phyloP scores from a whole-genome alignment of 345 rosid species.

The Limnanthes douglasii region DNA sequence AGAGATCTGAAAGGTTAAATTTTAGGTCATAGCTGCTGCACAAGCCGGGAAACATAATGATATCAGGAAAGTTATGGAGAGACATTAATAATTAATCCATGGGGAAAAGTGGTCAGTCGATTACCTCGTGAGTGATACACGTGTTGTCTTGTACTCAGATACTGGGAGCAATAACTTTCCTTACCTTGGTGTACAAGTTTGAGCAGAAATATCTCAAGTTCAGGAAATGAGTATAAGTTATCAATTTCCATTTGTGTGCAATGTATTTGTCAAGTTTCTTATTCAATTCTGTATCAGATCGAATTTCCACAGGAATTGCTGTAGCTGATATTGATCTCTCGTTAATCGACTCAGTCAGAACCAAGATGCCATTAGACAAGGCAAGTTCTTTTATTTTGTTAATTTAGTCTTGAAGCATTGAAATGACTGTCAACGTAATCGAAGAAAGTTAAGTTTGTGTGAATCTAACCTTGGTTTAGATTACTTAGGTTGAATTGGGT shows the following conservation, averaged over 20 bases:
- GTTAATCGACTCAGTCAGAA: constrained; percentile 65
- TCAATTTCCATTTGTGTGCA: neutral
- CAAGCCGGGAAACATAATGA: constrained; percentile 85
- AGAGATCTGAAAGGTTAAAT: no score
- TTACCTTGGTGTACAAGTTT: neutral
- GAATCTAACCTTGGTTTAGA: no score
- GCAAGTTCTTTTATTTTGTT: no score
- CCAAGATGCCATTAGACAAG: constrained; percentile 72
- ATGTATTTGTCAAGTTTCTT: neutral
- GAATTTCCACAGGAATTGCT: constrained; percentile 56
- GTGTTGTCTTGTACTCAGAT: neutral
- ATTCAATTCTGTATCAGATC: constrained; percentile 29
- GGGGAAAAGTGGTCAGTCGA: constrained; percentile 71
- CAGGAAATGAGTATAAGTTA: neutral
- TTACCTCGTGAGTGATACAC: constrained; percentile 41
- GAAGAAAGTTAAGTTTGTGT: no score
- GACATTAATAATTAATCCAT: constrained; percentile 80
- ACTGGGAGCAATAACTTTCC: neutral
- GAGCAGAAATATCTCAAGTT: neutral
- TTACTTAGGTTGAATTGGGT: no score
- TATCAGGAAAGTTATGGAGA: constrained; percentile 79
- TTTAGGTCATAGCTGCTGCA: constrained; percentile 76
- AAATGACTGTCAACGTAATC: no score
- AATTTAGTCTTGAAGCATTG: no score
- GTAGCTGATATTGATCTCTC: constrained; percentile 76